phyloP scores from a whole-genome alignment of 1,284 basidiomycete species.

The Moesziomyces sp. region DNA sequence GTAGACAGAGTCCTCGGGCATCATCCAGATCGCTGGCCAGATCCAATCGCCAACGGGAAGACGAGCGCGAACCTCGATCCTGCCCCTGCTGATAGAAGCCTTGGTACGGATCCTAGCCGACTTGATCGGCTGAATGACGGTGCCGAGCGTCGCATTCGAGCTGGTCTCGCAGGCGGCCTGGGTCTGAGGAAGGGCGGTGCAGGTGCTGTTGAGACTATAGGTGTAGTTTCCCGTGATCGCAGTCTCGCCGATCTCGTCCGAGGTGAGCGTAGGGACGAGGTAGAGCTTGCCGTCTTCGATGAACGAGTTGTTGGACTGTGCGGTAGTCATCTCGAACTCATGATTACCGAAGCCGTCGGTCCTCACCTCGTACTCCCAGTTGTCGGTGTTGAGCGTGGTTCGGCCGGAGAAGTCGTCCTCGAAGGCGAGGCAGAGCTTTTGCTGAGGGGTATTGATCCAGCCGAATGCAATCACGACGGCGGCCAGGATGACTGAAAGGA shows the following conservation, averaged over 20 bases:
- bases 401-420: conserved; percentile 25
- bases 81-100: conserved; percentile 78
- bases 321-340: conserved; percentile 88
- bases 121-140: conserved; percentile 80
- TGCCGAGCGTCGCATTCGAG: conserved; percentile 68
- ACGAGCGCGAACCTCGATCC: conserved; percentile 82
- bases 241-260: conserved; percentile 76
- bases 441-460: conserved; percentile 36
- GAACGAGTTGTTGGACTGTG: conserved; percentile 80
- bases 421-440: conserved; percentile 25
- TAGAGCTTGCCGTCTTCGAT: conserved; percentile 80
- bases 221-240: conserved; percentile 77
- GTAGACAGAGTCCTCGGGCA: conserved; percentile 76
- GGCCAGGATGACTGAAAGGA: conserved; percentile 22
- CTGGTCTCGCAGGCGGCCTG: conserved; percentile 69
- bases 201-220: conserved; percentile 80
- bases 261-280: conserved; percentile 84
- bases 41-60: conserved; percentile 79
- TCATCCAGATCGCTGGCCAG: conserved; percentile 87
- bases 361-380: conserved; percentile 80
- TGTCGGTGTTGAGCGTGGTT: conserved; percentile 23
- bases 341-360: conserved; percentile 87
- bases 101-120: conserved; percentile 81
- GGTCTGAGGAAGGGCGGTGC: conserved; percentile 74
- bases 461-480: conserved; percentile 30